Percentiles rank a stretch among this genome's conserved stretches.
Conservation (phyloP, 148 eudicot genomes). For the Fagopyrum esculentum region DNA sequence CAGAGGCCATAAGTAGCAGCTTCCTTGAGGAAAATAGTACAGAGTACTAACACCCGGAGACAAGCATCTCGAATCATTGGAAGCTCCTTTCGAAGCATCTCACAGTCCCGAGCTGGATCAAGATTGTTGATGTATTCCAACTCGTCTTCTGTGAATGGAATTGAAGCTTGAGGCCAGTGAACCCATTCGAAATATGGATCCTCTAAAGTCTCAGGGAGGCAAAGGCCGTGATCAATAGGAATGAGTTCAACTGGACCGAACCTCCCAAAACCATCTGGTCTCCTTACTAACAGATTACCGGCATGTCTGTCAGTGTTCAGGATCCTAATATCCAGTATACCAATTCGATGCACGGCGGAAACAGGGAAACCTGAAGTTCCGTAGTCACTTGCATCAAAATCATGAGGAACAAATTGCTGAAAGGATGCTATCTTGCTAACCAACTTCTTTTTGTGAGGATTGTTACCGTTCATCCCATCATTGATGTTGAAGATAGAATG, state of each 20-base stretch:
- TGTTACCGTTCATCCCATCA: conserved; percentile 22
- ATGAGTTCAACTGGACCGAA: too few species aligned
- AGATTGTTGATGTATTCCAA: conserved; percentile 64
- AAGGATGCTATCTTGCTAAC: conserved; percentile 32
- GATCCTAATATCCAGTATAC: conserved; percentile 30
- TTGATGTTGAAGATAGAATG: conserved; percentile 31
- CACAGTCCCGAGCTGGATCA: conserved; percentile 53
- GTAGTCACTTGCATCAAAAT: conserved; percentile 37
- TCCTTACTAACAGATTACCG: too few species aligned
- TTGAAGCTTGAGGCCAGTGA: conserved; percentile 96
- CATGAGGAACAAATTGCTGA: conserved; percentile 28
- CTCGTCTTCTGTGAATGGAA: conserved; percentile 87
- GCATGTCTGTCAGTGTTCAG: background rate
- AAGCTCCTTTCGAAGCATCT: conserved; percentile 75
- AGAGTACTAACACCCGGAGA: conserved; percentile 33
- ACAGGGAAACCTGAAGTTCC: conserved; percentile 36
- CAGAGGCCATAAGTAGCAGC: too few species aligned
- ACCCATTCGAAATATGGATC: conserved; percentile 98
- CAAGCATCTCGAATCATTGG: conserved; percentile 94
- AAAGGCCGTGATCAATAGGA: conserved; percentile 80
- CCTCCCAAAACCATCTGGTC: too few species aligned
- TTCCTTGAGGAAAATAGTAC: too few species aligned
- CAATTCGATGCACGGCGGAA: conserved; percentile 32
- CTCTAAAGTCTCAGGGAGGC: conserved; percentile 83
- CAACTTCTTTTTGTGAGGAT: conserved; percentile 13